Percentiles rank a stretch among this genome's conserved stretches.
phyloP scores from a whole-genome alignment of 2,329 filamentous ascomycete genomes.

The Verticillium alfalfae region DNA sequence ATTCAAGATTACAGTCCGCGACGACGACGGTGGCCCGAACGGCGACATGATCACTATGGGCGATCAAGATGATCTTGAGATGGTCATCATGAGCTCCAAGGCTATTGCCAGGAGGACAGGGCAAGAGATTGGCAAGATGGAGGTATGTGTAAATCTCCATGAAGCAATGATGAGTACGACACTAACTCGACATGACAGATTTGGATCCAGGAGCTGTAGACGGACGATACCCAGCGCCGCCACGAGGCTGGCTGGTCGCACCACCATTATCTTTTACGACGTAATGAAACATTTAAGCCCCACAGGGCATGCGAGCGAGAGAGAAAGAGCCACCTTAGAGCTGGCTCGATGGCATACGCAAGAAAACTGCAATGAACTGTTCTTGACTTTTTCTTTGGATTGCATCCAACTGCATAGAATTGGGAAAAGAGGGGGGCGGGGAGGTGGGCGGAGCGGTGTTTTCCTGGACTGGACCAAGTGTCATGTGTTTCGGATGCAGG shows the following conservation, averaged over 20 bases:
- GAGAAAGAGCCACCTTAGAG: conserved; percentile 9
- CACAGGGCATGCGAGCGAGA: neutral
- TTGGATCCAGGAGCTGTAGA: conserved; percentile 42
- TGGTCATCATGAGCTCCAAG: conserved; percentile 70
- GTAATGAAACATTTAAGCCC: conserved; percentile 17
- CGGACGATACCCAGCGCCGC: conserved; percentile 14
- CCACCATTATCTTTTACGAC: conserved; percentile 13
- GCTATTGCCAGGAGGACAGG: conserved; percentile 66
- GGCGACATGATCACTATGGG: conserved; percentile 96
- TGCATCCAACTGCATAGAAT: neutral
- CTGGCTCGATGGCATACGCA: conserved; percentile 13
- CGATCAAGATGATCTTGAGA: conserved; percentile 92
- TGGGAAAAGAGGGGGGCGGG: conserved; percentile 2
- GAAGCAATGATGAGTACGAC: neutral
- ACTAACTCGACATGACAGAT: conserved; percentile 29
- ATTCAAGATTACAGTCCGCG: conserved; percentile 85
- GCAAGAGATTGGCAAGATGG: conserved; percentile 85
- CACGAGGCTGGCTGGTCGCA: conserved; percentile 3
- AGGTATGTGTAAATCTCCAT: conserved; percentile 56
- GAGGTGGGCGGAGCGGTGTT: neutral
- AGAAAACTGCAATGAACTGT: conserved; percentile 7
- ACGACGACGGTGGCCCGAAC: conserved; percentile 63
- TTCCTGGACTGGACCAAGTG: neutral
- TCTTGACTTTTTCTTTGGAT: conserved; percentile 7
- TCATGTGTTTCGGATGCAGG: neutral